Percentiles rank a stretch among this genome's conserved stretches.
Evolutionary conservation across 2,329 filamentous ascomycete genomes (phyloP).

Genomic region (Fusarium duplospermum): DNA sequence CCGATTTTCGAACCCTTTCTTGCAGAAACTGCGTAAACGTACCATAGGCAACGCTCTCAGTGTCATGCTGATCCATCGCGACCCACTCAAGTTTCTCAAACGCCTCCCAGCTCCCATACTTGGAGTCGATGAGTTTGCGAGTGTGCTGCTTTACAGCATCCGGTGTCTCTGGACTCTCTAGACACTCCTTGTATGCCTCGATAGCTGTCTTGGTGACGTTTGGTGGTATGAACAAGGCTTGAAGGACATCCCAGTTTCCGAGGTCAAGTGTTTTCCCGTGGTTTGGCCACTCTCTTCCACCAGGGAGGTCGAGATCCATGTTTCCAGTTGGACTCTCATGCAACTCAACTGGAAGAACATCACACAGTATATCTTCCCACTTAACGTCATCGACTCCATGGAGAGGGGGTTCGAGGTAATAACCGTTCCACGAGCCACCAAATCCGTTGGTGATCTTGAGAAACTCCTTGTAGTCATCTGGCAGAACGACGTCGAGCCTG

Average conservation of each 20-base stretch:
- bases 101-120: conserved; percentile 28
- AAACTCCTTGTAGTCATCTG: conserved; percentile 37
- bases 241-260: conserved; percentile 15
- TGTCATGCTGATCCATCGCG: conserved; percentile 7
- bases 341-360: conserved; percentile 1
- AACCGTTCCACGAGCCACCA: conserved; percentile 35
- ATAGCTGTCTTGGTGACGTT: conserved; percentile 7
- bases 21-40: conserved; percentile 23
- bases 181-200: conserved; percentile 17
- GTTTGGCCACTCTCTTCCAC: conserved; percentile 20
- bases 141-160: conserved; percentile 16
- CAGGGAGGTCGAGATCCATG: background rate
- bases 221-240: conserved; percentile 13
- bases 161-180: background rate
- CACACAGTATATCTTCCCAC: conserved; percentile 5
- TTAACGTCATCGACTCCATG: conserved; percentile 18
- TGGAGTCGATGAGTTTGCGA: conserved; percentile 13
- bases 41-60: background rate
- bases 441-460: conserved; percentile 35
- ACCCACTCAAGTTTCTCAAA: conserved; percentile 31
- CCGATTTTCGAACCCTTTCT: background rate
- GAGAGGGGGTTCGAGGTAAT: conserved; percentile 12
- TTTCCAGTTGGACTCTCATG: conserved; percentile 15
- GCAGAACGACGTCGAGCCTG: conserved; percentile 6
- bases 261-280: conserved; percentile 13